Evolutionary conservation across 352 stramenopile genomes (phyloP).

Genomic region (Bremia lactucae): DNA sequence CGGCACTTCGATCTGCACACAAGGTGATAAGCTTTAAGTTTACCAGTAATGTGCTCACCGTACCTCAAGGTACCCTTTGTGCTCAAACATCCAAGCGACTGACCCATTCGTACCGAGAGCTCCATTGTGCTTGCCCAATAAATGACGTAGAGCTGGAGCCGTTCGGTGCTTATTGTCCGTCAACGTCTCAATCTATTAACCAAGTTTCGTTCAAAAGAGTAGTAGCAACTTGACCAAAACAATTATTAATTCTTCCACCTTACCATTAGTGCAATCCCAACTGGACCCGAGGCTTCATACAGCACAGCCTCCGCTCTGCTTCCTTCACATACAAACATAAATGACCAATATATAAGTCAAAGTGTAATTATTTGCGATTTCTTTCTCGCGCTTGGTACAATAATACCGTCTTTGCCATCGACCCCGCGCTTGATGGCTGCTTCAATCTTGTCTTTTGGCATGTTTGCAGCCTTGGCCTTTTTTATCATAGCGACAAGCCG

Average conservation of each 20-base stretch:
- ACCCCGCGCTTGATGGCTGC: conserved; percentile 73
- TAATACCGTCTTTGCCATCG: conserved; percentile 68
- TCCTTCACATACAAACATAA: conserved; percentile 13
- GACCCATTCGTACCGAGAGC: conserved; percentile 64
- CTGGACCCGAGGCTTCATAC: conserved; percentile 68
- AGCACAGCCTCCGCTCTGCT: conserved; percentile 62
- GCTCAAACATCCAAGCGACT: conserved; percentile 79
- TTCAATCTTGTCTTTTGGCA: conserved; percentile 78
- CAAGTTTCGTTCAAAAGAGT: no score
- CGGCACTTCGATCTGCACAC: conserved; percentile 29
- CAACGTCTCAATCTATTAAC: conserved; percentile 63
- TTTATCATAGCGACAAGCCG: conserved; percentile 44
- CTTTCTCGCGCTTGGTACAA: background rate
- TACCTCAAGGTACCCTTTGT: conserved; percentile 77
- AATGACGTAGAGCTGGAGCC: conserved; percentile 66
- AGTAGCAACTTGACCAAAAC: no score
- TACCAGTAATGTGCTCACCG: no score
- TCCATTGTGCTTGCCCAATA: conserved; percentile 59
- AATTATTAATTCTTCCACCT: background rate
- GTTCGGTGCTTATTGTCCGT: conserved; percentile 78
- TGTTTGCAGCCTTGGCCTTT: conserved; percentile 75
- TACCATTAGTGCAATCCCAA: conserved; percentile 65
- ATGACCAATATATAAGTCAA: background rate
- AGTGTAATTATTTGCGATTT: background rate
- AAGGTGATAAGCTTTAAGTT: conserved; percentile 1